Evolutionary conservation across 495 filamentous ascomycete species (phyloP), one percentile per base, ranked within the genome.

Genomic region (Aspergillus panamensis): DNA sequence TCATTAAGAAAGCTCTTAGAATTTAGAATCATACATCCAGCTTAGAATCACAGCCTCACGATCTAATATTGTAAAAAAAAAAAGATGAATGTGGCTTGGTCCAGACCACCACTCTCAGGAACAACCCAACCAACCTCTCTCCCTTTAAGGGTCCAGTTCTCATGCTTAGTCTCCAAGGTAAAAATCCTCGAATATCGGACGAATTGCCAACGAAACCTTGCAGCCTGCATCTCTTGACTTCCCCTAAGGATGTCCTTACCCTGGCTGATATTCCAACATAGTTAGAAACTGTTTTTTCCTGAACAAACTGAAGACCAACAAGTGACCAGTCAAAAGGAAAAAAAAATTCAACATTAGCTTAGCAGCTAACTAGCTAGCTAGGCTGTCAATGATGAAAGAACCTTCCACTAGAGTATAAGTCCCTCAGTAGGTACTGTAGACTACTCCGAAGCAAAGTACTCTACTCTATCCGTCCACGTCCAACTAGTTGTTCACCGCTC

Each of bases 121-220:
- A 49, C 47, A 13, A 49, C 20, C 25, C 25, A 25, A 31, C 8
- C 25, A n/a, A n/a, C n/a, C n/a, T n/a, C n/a, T n/a, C n/a, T n/a
- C n/a, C 4, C 20, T 4, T 12, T 1, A 49, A 49, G 47, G 47
- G 20, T 31, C 47, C 47, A 49, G 47, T 49, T 49, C 25, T n/a
- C n/a, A n/a, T n/a, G n/a, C n/a, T n/a, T n/a, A n/a, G n/a, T n/a
- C n/a, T n/a, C n/a, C n/a, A n/a, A n/a, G n/a, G n/a, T n/a, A n/a
- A n/a, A n/a, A 31, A 13, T 20, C 29, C 9, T 20, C 20, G n/a
- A 48, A 8, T 19, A 13, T 6, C 17, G 16, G 33, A n/a, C 17
- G 25, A 45, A 30, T 29, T 50, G 51, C 30, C 57, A 59, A 25
- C 57, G 51, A 59, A 59, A 30, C 57, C 43, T 20, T 54, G 42